Evolutionary conservation across 2,329 filamentous ascomycete species (phyloP).

Genomic region (Aspergillus spinulosporus): DNA sequence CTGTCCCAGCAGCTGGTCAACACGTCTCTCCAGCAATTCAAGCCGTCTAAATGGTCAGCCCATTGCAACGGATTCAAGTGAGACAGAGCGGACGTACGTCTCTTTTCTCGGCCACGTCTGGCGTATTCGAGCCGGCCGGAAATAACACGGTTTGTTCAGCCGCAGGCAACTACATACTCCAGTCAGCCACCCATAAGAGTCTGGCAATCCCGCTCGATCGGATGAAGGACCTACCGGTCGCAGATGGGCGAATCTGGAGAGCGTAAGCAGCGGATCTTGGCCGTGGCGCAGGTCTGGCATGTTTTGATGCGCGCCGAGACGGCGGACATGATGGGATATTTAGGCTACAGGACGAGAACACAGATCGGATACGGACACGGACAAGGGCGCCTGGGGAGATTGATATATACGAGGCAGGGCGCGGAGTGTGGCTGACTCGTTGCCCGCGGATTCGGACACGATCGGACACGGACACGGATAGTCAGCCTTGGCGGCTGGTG

Average conservation of each 20-base stretch:
- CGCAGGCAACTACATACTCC: slow-evolving; percentile 9
- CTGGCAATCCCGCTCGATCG: background rate
- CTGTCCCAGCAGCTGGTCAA: slow-evolving; percentile 15
- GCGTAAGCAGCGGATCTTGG: slow-evolving; percentile 19
- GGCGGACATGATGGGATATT: slow-evolving; percentile 1
- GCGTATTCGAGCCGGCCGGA: slow-evolving; percentile 17
- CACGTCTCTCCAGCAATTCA: slow-evolving; percentile 14
- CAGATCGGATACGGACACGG: slow-evolving; percentile 10
- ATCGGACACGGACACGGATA: slow-evolving; percentile 2
- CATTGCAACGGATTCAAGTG: no score
- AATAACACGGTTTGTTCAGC: slow-evolving; percentile 20
- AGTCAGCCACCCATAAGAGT: background rate
- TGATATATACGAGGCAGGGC: background rate
- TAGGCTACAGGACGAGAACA: background rate
- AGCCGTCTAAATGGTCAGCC: slow-evolving; percentile 9
- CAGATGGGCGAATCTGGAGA: slow-evolving; percentile 12
- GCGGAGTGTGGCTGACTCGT: background rate
- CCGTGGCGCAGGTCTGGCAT: slow-evolving; percentile 17
- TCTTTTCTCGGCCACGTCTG: slow-evolving; percentile 17
- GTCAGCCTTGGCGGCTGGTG: background rate
- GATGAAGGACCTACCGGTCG: slow-evolving; percentile 11
- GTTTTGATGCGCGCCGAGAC: slow-evolving; percentile 13
- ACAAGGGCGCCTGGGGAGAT: no score
- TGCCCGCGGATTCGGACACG: slow-evolving; percentile 1
- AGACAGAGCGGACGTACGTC: background rate